Percentiles rank a stretch among this genome's conserved stretches.
These are phyloP conservation scores for Lactarius tabidus DNA, from an alignment of 768 basidiomycete species.

Conservation along the genomic window DNA sequence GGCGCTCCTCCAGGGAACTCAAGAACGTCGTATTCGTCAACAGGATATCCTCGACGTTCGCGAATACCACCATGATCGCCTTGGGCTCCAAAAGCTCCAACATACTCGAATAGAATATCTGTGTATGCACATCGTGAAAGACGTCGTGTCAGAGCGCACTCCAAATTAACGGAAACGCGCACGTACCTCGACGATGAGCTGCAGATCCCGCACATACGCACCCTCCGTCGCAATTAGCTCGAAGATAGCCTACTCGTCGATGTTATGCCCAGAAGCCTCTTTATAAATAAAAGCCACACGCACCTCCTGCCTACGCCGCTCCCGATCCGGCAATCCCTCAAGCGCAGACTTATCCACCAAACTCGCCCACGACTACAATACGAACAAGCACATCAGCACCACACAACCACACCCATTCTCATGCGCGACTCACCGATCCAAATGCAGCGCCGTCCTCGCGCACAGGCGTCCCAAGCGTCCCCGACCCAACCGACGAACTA, in stretches of 20 bases:
- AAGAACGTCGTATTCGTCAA: constrained; percentile 85
- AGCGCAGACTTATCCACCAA: constrained; percentile 81
- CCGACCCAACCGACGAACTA: constrained; percentile 35
- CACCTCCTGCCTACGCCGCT: constrained; percentile 88
- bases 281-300: constrained; percentile 8
- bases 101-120: constrained; percentile 86
- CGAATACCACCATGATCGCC: constrained; percentile 79
- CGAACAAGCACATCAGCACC: not conserved
- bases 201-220: constrained; percentile 86
- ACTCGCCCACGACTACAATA: constrained; percentile 81
- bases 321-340: constrained; percentile 70
- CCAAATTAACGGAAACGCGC: not conserved
- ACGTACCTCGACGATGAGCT: constrained; percentile 83
- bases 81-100: constrained; percentile 67
- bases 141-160: not conserved
- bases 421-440: constrained; percentile 56
- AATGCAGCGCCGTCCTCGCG: constrained; percentile 59
- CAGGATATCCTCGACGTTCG: constrained; percentile 90
- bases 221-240: constrained; percentile 91
- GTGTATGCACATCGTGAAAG: not conserved
- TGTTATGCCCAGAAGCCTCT: not conserved
- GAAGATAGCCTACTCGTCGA: constrained; percentile 68
- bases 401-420: constrained; percentile 27
- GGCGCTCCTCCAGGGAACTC: constrained; percentile 85
- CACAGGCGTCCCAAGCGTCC: constrained; percentile 29